These are phyloP conservation scores for Yamadazyma sp. DNA, from an alignment of 805 yeast genomes.

Conservation along the genomic window DNA sequence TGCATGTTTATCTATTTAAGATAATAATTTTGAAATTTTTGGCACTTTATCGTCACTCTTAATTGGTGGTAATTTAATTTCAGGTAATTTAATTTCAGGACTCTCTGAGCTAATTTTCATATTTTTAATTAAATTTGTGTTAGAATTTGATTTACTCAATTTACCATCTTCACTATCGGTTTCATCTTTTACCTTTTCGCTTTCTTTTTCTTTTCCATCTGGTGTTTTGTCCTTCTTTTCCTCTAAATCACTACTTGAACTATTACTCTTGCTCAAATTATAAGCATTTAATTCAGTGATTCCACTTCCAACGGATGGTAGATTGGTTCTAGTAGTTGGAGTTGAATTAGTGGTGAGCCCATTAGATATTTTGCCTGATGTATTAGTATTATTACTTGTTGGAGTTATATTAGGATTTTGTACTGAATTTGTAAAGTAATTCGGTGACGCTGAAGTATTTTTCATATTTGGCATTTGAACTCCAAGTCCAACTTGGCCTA, in stretches of 20 bases:
- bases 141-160: background rate
- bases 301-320: too few relatives aligned
- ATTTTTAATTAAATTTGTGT: conserved; percentile 5
- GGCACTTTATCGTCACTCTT: conserved; percentile 17
- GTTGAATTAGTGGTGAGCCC: background rate
- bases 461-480: too few relatives aligned
- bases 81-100: background rate
- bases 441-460: too few relatives aligned
- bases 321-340: background rate
- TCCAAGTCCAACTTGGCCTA: too few relatives aligned
- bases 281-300: too few relatives aligned
- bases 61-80: conserved; percentile 19
- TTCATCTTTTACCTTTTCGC: too few relatives aligned
- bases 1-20: conserved; percentile 6
- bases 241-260: background rate
- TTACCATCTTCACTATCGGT: background rate
- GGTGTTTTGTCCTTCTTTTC: too few relatives aligned
- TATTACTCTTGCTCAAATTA: too few relatives aligned
- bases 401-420: too few relatives aligned
- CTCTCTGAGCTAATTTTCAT: conserved; percentile 6
- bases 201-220: background rate
- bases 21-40: conserved; percentile 21
- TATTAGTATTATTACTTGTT: background rate
- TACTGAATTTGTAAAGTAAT: too few relatives aligned
- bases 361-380: too few relatives aligned